Evolutionary conservation across 345 rosid genomes (phyloP).

Genomic region (Corchorus olitorius): DNA sequence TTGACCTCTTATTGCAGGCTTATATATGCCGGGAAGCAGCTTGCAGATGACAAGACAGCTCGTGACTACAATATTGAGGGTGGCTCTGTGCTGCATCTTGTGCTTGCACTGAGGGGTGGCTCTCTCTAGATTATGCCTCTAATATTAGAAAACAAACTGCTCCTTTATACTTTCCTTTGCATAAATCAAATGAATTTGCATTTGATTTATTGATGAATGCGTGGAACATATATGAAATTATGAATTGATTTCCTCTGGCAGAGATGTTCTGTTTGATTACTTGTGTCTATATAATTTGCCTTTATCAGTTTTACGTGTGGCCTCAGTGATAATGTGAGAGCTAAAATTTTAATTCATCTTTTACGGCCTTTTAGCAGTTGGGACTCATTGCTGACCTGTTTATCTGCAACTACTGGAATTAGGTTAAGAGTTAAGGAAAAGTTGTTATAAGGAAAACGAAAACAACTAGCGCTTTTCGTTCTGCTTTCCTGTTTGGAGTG

Average conservation of each 20-base stretch:
- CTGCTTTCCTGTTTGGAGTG: too few relatives aligned
- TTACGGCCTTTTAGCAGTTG: too few relatives aligned
- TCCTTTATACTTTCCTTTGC: not conserved
- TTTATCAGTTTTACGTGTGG: not conserved
- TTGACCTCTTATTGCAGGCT: slow-evolving; percentile 61
- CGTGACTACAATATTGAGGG: slow-evolving; percentile 92
- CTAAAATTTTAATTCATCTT: too few relatives aligned
- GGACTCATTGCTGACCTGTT: too few relatives aligned
- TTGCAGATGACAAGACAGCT: slow-evolving; percentile 95
- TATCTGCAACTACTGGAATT: too few relatives aligned
- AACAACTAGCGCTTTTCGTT: too few relatives aligned
- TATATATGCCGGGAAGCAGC: slow-evolving; percentile 92
- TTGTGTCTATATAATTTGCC: not conserved
- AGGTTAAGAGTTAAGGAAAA: too few relatives aligned
- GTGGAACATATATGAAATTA: slow-evolving; percentile 4
- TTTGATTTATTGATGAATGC: slow-evolving; percentile 9
- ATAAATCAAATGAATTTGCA: not conserved
- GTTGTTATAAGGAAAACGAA: too few relatives aligned
- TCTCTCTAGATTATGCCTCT: slow-evolving; percentile 9
- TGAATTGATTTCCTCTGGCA: not conserved
- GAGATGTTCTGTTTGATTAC: not conserved
- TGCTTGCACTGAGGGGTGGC: slow-evolving; percentile 95
- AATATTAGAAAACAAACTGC: not conserved
- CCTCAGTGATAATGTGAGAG: not conserved
- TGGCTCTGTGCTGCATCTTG: slow-evolving; percentile 98